Percentiles rank a stretch among this genome's conserved stretches.
phyloP scores from a whole-genome alignment of 805 yeast species.

The Yarrowia sp. region DNA sequence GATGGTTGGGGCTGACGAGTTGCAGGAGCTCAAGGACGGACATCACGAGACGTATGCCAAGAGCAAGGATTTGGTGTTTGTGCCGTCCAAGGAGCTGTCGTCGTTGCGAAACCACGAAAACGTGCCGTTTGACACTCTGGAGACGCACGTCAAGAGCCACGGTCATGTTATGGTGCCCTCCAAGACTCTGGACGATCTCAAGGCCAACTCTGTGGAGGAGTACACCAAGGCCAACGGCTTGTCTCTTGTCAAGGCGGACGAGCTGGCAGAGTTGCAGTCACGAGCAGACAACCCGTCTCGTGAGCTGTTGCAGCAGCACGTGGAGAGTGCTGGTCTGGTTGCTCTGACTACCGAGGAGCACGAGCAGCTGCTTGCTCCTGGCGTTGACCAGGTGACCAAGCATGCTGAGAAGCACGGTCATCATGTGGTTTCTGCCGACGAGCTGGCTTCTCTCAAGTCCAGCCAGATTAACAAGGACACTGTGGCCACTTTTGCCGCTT shows the following conservation, averaged over 20 bases:
- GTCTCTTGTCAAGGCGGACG: conserved; percentile 28
- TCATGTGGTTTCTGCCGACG: not conserved
- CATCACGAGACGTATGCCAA: conserved; percentile 1
- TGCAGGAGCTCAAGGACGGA: conserved; percentile 28
- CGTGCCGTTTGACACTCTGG: conserved; percentile 29
- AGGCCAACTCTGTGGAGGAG: conserved; percentile 16
- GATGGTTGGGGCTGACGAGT: conserved; percentile 29
- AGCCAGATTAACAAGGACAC: not conserved
- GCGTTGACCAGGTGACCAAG: not conserved
- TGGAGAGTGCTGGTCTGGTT: not conserved
- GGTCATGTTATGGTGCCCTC: conserved; percentile 35
- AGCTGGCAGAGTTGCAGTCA: conserved; percentile 29
- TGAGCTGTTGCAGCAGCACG: not conserved
- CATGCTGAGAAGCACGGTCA: not conserved
- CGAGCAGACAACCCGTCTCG: conserved; percentile 3
- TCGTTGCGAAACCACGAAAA: not conserved
- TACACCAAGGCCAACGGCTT: conserved; percentile 20
- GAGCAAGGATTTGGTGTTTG: not conserved
- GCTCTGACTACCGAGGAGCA: not conserved
- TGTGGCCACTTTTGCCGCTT: not conserved
- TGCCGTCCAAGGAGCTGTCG: conserved; percentile 29
- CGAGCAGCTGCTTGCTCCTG: not conserved
- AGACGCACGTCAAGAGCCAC: conserved; percentile 35
- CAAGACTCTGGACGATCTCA: conserved; percentile 5
- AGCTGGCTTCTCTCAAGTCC: not conserved